Conservation (phyloP, 148 eudicot species). For the Rhododendron ovatum region DNA sequence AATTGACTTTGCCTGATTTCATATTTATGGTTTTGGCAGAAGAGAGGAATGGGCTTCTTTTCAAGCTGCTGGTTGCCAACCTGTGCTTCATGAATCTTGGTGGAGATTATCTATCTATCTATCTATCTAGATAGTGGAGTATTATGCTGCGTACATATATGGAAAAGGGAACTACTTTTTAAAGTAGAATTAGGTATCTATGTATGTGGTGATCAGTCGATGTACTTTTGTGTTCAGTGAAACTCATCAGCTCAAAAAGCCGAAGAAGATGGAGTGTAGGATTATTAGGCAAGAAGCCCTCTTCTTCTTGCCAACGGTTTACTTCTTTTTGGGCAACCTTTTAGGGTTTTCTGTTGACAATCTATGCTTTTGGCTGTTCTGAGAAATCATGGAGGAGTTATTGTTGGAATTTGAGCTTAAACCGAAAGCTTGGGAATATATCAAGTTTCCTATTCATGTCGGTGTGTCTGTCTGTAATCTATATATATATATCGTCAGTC, state of each 20-base stretch:
- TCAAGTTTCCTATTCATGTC: neutral
- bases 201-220: neutral
- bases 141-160: neutral
- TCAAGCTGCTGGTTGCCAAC: conserved; percentile 34
- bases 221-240: neutral
- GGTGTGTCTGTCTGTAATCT: neutral
- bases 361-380: neutral
- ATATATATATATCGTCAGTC: neutral
- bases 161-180: neutral
- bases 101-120: neutral
- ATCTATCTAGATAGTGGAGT: too few species aligned
- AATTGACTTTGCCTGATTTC: neutral
- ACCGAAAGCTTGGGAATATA: neutral
- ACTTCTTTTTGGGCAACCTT: neutral
- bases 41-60: conserved; percentile 26
- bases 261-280: neutral
- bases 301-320: neutral
- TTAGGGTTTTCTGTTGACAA: neutral
- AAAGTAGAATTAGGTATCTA: neutral
- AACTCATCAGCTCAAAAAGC: neutral
- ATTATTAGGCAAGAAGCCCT: too few species aligned
- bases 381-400: neutral
- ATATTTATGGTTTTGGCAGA: conserved; percentile 17
- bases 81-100: conserved; percentile 17
- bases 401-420: neutral